These are phyloP conservation scores for Zygoascus bituminiphila DNA, from an alignment of 805 yeast species.

Conservation along the genomic window DNA sequence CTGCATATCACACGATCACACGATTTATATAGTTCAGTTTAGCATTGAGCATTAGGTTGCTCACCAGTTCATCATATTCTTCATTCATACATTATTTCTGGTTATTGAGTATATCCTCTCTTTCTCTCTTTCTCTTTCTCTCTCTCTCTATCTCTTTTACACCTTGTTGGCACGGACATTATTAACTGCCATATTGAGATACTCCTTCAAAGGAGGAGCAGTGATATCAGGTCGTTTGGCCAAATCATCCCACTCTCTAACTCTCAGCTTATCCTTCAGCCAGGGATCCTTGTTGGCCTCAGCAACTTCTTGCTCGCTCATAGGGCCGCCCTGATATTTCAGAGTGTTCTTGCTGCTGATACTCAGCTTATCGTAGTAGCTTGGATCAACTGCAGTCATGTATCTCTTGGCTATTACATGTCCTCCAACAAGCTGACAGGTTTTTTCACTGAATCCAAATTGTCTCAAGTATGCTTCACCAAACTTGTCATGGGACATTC, in stretches of 20 bases:
- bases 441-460: constrained; percentile 13
- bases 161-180: constrained; percentile 3
- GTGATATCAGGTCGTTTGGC: constrained; percentile 9
- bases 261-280: constrained; percentile 8
- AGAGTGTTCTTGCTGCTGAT: constrained; percentile 8
- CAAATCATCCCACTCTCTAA: constrained; percentile 12
- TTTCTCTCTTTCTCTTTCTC: background rate
- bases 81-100: no score
- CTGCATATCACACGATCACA: no score
- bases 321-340: constrained; percentile 12
- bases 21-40: no score
- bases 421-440: constrained; percentile 14
- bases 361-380: constrained; percentile 10
- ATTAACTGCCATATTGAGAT: constrained; percentile 9
- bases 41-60: no score
- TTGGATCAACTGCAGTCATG: constrained; percentile 7
- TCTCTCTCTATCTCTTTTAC: background rate
- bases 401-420: constrained; percentile 13
- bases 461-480: constrained; percentile 11
- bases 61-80: no score
- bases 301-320: constrained; percentile 6
- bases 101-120: no score
- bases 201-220: constrained; percentile 6
- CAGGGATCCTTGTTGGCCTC: constrained; percentile 12
- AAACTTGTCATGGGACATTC: constrained; percentile 9